These are phyloP conservation scores for Hydrangea macrophylla DNA, from an alignment of 148 eudicot species.

Conservation along the genomic window DNA sequence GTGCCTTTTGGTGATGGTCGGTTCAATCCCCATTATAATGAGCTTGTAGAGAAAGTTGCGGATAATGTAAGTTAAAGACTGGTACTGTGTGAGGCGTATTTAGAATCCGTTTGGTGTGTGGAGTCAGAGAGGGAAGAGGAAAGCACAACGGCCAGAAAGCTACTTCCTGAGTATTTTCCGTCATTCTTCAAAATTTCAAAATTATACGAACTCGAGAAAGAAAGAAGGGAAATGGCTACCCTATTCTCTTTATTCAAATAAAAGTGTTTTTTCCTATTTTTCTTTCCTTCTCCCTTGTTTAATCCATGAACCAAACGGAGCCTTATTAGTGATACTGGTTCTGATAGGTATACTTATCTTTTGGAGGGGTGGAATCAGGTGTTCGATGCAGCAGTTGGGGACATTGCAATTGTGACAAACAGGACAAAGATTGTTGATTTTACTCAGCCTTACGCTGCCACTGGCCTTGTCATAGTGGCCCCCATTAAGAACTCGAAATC, in stretches of 20 bases:
- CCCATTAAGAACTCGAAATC: constrained; percentile 26
- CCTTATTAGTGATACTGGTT: background rate
- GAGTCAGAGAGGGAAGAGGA: no score
- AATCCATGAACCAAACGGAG: no score
- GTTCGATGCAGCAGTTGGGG: constrained; percentile 53
- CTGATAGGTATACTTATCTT: background rate
- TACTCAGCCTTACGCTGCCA: constrained; percentile 39
- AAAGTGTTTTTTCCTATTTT: no score
- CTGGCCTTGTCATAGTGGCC: constrained; percentile 45
- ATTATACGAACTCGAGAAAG: no score
- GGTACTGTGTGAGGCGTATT: no score
- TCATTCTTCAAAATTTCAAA: no score
- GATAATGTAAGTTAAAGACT: constrained; percentile 29
- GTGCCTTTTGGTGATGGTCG: constrained; percentile 37
- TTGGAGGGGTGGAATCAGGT: constrained; percentile 12
- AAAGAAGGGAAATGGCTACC: no score
- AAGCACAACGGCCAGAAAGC: no score
- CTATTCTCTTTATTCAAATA: no score
- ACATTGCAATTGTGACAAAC: constrained; percentile 42
- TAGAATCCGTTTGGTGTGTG: no score
- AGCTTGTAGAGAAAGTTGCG: constrained; percentile 28
- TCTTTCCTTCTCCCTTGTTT: no score
- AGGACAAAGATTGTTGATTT: constrained; percentile 44
- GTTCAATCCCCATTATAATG: constrained; percentile 26
- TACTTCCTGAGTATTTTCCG: no score